Base-by-base conservation (phyloP, 352 stramenopile species). In the Phytopythium litorale region DNA sequence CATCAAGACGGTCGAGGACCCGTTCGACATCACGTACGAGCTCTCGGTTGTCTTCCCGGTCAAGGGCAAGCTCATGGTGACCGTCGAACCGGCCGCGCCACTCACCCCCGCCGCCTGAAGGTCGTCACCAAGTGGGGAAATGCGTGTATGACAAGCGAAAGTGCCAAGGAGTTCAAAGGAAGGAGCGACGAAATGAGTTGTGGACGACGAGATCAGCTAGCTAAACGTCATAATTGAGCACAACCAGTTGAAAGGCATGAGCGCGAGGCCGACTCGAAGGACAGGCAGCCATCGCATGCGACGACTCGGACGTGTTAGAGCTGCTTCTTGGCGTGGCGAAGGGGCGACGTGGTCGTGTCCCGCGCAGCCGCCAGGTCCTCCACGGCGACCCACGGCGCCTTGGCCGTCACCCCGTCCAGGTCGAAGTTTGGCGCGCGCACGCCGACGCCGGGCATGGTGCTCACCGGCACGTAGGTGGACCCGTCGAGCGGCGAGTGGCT, bases 341-440 rank as follows among this genome's bases (percentile, higher is more conserved):
- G 13, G 6, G 82, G 77, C 21, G 80, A 87, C 70, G 72, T 90
- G 33, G 70, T 42, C 38, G 72, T 89, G 56, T 90, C 77, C 23
- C 68, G 69, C 32, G 73, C 60, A 11, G 72, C 70, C 12, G 68
- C 75, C 45, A 87, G 64, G 30, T 64, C 68, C 64, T 89, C 78
- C 55, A 89, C 81, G 25, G 78, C 58, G 53, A 79, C 83, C 82
- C 84, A 91, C 15, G 84, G 84, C 28, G 80, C 81, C 64, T 84
- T 88, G 37, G 79, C 71, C 42, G 78, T 81, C 30, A 79, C 65
- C 50, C 78, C 72, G 40, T 79, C 75, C 50, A 91, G 40, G 58
- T 91, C 78, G 62, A 90, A 85, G 64, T 91, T 91, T 35, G 81
- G 75, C 46, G 81, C 80, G 60, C 71, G 79, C 60, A 89, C 80